Percentiles rank a stretch among this genome's conserved stretches.
phyloP scores from a whole-genome alignment of 2,329 filamentous ascomycete species.

The Microsporum canis region DNA sequence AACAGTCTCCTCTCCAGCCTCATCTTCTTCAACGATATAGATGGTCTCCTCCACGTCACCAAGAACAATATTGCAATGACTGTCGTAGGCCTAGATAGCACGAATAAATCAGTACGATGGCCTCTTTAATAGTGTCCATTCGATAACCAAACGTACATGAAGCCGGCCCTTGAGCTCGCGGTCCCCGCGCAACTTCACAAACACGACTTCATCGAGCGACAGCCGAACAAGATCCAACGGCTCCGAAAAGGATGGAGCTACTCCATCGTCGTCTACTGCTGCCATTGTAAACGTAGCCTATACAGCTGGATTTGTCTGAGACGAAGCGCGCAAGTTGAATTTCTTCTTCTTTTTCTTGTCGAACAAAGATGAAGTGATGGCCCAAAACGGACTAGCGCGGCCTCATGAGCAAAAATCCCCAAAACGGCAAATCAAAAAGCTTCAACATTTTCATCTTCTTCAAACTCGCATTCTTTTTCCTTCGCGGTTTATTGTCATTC shows the following conservation, averaged over 20 bases:
- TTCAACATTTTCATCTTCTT: not conserved
- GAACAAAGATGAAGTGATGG: not conserved
- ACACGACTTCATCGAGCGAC: slow-evolving; percentile 88
- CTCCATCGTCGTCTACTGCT: slow-evolving; percentile 68
- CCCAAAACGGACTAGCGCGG: slow-evolving; percentile 18
- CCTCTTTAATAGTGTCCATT: not conserved
- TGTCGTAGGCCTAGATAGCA: slow-evolving; percentile 73
- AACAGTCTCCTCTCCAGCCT: slow-evolving; percentile 60
- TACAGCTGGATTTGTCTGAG: not conserved
- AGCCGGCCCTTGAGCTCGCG: slow-evolving; percentile 89
- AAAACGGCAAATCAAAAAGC: slow-evolving; percentile 1
- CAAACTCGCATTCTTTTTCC: not conserved
- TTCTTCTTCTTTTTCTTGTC: not conserved
- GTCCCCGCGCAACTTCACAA: slow-evolving; percentile 93
- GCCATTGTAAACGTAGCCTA: slow-evolving; percentile 42
- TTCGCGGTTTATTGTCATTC: not conserved
- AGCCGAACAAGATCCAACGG: slow-evolving; percentile 92
- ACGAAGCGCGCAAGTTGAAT: not conserved
- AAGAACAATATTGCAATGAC: slow-evolving; percentile 92
- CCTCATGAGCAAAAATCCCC: not conserved
- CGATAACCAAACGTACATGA: slow-evolving; percentile 53
- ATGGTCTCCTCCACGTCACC: slow-evolving; percentile 97
- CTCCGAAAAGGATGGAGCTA: slow-evolving; percentile 62
- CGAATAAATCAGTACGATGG: not conserved
- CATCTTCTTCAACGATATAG: slow-evolving; percentile 81